Base-by-base conservation (phyloP, 352 stramenopile species). In the Globisporangium nodosum region DNA sequence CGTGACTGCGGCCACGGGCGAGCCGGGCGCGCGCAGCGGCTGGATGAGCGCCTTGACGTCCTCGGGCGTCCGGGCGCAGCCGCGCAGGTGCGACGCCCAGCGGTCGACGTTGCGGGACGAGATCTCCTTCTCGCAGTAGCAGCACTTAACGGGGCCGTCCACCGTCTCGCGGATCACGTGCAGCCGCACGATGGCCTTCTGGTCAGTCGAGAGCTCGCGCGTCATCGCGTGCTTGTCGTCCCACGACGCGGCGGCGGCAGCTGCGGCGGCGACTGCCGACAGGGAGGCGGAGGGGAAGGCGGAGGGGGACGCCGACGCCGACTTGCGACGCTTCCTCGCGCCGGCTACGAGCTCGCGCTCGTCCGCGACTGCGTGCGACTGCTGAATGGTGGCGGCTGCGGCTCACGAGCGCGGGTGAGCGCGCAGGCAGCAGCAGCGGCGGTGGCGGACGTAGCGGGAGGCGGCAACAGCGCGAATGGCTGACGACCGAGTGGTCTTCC, bases 71-170 rank as follows among this genome's bases (percentile, higher is more conserved):
- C 90, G 90, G 53, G 75, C 50, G 61, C 83, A 93, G 16, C 81
- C 79, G 24, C 83, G 83, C 58, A 93, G 54, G 54, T 93, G 83
- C 35, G 83, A 93, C 13, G 78, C 83, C 83, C 83, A 93, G 18
- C 83, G 83, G 54, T 93, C 83, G 1, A 93, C 74, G 60, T 93
- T 93, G 60, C 85, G 87, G 45, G 77, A 88, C 50, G 83, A 71
- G 63, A 93, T 93, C 63, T 93, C 83, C 63, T 93, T 93, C 48
- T 87, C 78, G 64, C 83, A 93, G 68, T 88, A 90, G 65, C 68
- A 78, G 67, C 83, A 93, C 69, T 88, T 93, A 64, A 89, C 72
- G 35, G 71, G 45, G 20, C 77, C 81, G 11, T 90, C 83, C 31
- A 73, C 67, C 20, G 64, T 66, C 56, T 82, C 73, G 54, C 83